phyloP scores from a whole-genome alignment of 2,329 filamentous ascomycete genomes.

The Balansia obtecta region DNA sequence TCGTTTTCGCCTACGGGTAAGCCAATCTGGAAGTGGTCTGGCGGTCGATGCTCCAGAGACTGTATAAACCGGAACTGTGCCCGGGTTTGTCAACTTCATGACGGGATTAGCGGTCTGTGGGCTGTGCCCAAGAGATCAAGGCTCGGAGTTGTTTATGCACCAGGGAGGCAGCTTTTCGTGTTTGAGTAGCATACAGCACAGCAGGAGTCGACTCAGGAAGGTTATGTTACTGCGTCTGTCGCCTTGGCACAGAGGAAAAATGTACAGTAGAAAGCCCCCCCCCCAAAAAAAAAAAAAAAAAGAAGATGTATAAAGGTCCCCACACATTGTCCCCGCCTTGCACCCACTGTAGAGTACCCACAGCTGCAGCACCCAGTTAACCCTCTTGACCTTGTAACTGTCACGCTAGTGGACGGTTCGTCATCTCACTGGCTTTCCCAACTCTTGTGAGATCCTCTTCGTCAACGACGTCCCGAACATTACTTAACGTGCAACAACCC shows the following conservation, averaged over 20 bases:
- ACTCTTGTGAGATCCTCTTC: slow-evolving; percentile 4
- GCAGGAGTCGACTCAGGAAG: too few species aligned
- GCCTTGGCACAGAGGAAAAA: neutral
- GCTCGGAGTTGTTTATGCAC: neutral
- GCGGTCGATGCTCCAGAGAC: slow-evolving; percentile 84
- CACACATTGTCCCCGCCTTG: neutral
- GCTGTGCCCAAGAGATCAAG: neutral
- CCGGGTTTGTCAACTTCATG: slow-evolving; percentile 77
- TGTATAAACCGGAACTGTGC: slow-evolving; percentile 82
- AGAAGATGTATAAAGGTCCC: too few species aligned
- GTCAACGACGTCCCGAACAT: slow-evolving; percentile 1
- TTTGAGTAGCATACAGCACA: neutral
- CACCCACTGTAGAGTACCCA: neutral
- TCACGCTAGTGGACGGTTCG: slow-evolving; percentile 1
- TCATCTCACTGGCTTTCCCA: neutral
- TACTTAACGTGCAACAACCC: neutral
- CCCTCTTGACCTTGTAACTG: neutral
- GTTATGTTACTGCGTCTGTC: too few species aligned
- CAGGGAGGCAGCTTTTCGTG: neutral
- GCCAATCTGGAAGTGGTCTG: slow-evolving; percentile 87
- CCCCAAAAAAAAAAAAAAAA: neutral
- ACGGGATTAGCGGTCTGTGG: neutral
- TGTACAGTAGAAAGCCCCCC: neutral
- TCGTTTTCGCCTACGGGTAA: slow-evolving; percentile 77
- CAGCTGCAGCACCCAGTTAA: neutral